phyloP scores from a whole-genome alignment of 2,329 filamentous ascomycete genomes.

The Ceratocystis albifundus region DNA sequence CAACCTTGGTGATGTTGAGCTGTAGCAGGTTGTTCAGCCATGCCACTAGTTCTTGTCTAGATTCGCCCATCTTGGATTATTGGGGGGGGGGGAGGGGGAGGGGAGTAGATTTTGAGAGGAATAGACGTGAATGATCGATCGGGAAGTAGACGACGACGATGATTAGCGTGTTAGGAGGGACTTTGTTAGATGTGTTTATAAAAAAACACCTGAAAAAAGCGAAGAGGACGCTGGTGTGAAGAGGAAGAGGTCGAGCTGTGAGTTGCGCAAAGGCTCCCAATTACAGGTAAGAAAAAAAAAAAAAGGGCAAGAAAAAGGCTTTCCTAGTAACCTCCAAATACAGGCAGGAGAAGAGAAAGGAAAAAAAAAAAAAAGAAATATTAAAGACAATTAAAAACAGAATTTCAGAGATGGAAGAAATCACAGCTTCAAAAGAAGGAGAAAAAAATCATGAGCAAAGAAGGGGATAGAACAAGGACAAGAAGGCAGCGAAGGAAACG shows the following conservation, averaged over 20 bases:
- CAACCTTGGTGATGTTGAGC: slow-evolving; percentile 96
- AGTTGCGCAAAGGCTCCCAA: slow-evolving; percentile 4
- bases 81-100: no score
- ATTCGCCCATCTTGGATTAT: slow-evolving; percentile 48
- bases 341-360: slow-evolving; percentile 6
- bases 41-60: slow-evolving; percentile 82
- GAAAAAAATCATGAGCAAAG: slow-evolving; percentile 11
- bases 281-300: neutral
- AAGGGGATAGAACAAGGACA: slow-evolving; percentile 3
- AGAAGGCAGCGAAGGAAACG: slow-evolving; percentile 12
- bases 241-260: slow-evolving; percentile 17
- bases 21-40: slow-evolving; percentile 98
- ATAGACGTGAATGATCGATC: neutral
- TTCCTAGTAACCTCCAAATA: neutral
- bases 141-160: slow-evolving; percentile 5
- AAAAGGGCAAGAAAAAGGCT: neutral
- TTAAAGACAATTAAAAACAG: slow-evolving; percentile 21
- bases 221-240: neutral
- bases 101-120: slow-evolving; percentile 16
- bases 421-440: neutral
- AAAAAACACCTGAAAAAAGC: slow-evolving; percentile 16
- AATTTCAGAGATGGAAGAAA: slow-evolving; percentile 8
- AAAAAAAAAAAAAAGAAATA: slow-evolving; percentile 21
- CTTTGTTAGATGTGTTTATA: slow-evolving; percentile 9
- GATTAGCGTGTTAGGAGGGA: slow-evolving; percentile 20